Percentiles rank a stretch among this genome's conserved stretches.
Conservation (phyloP, 108 stramenopile species). For the Cyclotella atomus region DNA sequence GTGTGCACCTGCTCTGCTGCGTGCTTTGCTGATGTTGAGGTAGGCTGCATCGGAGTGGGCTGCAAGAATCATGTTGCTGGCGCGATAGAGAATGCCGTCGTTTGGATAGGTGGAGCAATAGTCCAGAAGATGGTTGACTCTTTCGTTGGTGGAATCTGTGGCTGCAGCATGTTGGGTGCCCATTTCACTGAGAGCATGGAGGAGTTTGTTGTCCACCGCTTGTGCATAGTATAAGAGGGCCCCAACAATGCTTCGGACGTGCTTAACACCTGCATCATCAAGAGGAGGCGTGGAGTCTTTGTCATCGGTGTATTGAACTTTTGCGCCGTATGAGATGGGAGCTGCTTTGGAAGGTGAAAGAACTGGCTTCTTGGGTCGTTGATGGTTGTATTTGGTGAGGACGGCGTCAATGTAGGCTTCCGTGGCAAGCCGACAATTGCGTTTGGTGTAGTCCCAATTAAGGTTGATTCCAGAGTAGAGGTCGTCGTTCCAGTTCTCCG, state of each 20-base stretch:
- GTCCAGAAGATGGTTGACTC: constrained; percentile 41
- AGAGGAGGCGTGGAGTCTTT: constrained; percentile 24
- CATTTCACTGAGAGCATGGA: constrained; percentile 27
- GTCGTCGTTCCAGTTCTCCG: constrained; percentile 23
- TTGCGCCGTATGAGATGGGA: constrained; percentile 38
- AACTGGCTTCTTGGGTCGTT: constrained; percentile 26
- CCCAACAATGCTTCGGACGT: constrained; percentile 42
- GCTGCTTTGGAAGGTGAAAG: constrained; percentile 30
- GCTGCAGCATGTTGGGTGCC: constrained; percentile 33
- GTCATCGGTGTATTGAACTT: neutral
- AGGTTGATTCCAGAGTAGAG: constrained; percentile 45
- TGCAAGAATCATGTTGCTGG: constrained; percentile 45
- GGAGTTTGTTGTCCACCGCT: constrained; percentile 17
- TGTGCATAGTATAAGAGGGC: constrained; percentile 54
- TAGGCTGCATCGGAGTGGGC: constrained; percentile 28
- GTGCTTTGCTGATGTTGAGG: constrained; percentile 35
- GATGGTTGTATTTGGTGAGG: constrained; percentile 41
- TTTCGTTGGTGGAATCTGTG: constrained; percentile 8
- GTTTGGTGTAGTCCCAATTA: constrained; percentile 46
- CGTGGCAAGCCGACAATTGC: constrained; percentile 21
- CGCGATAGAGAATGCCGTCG: too few species aligned
- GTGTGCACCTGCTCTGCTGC: constrained; percentile 44
- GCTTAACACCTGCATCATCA: constrained; percentile 21
- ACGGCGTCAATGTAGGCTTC: constrained; percentile 52
- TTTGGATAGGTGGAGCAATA: constrained; percentile 54